Evolutionary conservation across 306 rosid species (phyloP).

Genomic region (Psophocarpus tetragonolobus): DNA sequence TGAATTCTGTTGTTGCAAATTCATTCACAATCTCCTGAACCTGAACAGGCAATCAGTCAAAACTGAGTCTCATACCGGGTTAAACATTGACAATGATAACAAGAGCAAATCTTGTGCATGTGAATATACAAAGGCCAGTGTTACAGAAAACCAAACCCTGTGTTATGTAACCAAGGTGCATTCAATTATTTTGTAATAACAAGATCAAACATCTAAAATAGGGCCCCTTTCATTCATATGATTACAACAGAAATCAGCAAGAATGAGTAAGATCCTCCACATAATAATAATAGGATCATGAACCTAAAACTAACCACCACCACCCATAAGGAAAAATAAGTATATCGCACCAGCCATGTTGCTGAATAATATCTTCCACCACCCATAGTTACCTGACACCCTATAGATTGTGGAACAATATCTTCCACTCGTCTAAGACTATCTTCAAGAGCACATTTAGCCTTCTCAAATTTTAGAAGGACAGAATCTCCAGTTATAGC

Average conservation of each 20-base stretch:
- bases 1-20: conserved; percentile 58
- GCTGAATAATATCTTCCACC: conserved; percentile 20
- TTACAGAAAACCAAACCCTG: conserved; percentile 10
- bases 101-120: neutral
- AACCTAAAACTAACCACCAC: conserved; percentile 8
- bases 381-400: conserved; percentile 97
- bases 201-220: neutral
- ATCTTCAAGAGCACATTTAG: conserved; percentile 85
- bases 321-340: neutral
- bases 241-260: conserved; percentile 2
- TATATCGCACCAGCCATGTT: neutral
- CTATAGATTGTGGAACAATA: conserved; percentile 92
- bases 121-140: neutral
- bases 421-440: conserved; percentile 85
- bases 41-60: conserved; percentile 53
- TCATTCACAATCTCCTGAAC: conserved; percentile 72
- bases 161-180: neutral
- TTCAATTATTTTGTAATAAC: conserved; percentile 10
- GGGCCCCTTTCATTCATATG: neutral
- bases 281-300: neutral
- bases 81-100: neutral
- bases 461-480: conserved; percentile 82
- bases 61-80: conserved; percentile 12
- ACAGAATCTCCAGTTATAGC: conserved; percentile 96
- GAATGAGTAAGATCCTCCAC: conserved; percentile 1